phyloP scores from a whole-genome alignment of 257 asterid species.

The Nicotiana paniculata region DNA sequence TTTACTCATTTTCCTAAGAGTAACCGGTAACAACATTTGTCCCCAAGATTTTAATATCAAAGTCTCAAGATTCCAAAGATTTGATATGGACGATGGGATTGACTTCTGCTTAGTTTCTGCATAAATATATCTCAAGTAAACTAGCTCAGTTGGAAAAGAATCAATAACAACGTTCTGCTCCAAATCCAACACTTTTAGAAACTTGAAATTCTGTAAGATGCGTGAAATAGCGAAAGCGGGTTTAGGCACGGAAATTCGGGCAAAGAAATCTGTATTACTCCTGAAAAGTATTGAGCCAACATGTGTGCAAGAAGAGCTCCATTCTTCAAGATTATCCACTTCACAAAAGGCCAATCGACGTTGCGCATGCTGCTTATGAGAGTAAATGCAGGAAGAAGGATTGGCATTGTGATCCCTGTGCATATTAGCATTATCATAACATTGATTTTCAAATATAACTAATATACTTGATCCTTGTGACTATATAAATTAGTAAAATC shows the following conservation, averaged over 20 bases:
- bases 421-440: not conserved
- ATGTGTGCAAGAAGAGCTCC: not conserved
- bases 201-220: too few species aligned
- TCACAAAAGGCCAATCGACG: not conserved
- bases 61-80: not conserved
- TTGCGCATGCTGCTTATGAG: not conserved
- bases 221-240: too few species aligned
- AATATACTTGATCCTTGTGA: not conserved
- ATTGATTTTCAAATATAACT: not conserved
- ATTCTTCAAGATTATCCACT: not conserved
- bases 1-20: conserved; percentile 1
- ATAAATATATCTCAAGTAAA: conserved; percentile 14
- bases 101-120: not conserved
- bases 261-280: too few species aligned
- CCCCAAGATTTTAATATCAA: not conserved
- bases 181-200: not conserved
- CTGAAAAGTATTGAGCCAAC: not conserved
- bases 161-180: not conserved
- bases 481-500: not conserved
- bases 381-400: not conserved
- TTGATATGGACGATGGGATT: not conserved
- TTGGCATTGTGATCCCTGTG: not conserved
- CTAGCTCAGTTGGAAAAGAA: not conserved
- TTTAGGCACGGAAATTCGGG: not conserved
- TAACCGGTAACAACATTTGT: not conserved